Evolutionary conservation across 2,329 filamentous ascomycete genomes (phyloP).

Genomic region (Truncatella angustata): DNA sequence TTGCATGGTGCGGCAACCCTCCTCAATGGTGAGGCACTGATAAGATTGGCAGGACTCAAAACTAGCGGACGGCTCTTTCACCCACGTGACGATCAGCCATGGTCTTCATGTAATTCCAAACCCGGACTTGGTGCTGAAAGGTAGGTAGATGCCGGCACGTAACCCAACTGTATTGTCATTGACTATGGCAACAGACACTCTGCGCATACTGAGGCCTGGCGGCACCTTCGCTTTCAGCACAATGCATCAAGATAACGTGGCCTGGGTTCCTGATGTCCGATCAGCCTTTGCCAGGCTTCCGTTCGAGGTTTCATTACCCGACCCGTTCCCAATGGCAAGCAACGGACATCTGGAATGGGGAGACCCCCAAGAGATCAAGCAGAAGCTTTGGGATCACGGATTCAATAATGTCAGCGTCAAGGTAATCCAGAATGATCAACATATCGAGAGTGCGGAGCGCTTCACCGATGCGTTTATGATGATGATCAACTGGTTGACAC

Average conservation of each 20-base stretch:
- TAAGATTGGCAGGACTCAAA: constrained; percentile 33
- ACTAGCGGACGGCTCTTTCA: constrained; percentile 37
- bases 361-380: constrained; percentile 36
- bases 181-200: constrained; percentile 28
- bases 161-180: background rate
- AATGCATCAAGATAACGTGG: constrained; percentile 28
- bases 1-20: background rate
- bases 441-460: constrained; percentile 31
- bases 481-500: constrained; percentile 39
- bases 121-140: constrained; percentile 34
- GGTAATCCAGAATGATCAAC: constrained; percentile 24
- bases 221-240: constrained; percentile 38
- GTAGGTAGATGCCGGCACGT: constrained; percentile 17
- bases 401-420: constrained; percentile 38
- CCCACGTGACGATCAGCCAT: constrained; percentile 45
- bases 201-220: constrained; percentile 36
- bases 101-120: constrained; percentile 45
- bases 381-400: constrained; percentile 32
- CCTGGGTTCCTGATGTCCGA: constrained; percentile 36
- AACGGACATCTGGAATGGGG: constrained; percentile 39
- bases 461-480: constrained; percentile 33
- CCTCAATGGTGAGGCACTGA: background rate
- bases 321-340: constrained; percentile 34
- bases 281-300: constrained; percentile 39
- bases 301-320: constrained; percentile 35